Evolutionary conservation across 2,329 filamentous ascomycete genomes (phyloP), one percentile per base, ranked within the genome.

Genomic region (Emydomyces testavorans): DNA sequence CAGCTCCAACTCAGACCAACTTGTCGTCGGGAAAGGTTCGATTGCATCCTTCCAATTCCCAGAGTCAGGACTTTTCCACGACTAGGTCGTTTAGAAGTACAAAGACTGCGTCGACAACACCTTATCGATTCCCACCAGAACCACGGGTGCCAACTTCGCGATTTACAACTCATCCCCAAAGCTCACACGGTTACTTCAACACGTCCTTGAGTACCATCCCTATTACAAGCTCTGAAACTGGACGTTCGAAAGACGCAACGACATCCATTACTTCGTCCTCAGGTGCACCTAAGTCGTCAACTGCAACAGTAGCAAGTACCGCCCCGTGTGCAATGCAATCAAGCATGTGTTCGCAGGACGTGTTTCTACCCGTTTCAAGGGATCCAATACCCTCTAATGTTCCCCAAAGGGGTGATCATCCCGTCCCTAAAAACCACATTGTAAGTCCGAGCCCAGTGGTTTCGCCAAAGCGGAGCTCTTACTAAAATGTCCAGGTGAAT

Each of bases 321-420:
- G 18, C 39, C 20, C 29, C 49, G 18, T 35, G 26, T 24, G 11
- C 32, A 18, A 21, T 20, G 31, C n/a, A 36, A 11, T 15, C 32
- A 13, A 15, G 18, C 43, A 67, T 67, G 64, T 50, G 55, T 20
- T 54, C 55, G 29, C 66, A 71, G 52, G 61, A 71, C 53, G 59
- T 69, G 13, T 72, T 72, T 53, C 46, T 62, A 31, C 67, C 69
- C 3, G 57, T 71, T 41, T 62, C 61, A 20, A 62, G 63, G 39
- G 64, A 60, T 16, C 55, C 60, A 13, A 60, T 68, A 29, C 67
- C 68, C 2, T 48, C 54, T 8, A 68, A 60, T 26, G 68, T 72
- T 46, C 51, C 56, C 26, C 53, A 60, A 32, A 62, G 67, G 31
- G 39, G 62, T 40, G 68, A 69, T 42, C 69, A 72, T 52, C 69